Conservation (phyloP, 352 stramenopile genomes). For the Pythium pyrilobum region DNA sequence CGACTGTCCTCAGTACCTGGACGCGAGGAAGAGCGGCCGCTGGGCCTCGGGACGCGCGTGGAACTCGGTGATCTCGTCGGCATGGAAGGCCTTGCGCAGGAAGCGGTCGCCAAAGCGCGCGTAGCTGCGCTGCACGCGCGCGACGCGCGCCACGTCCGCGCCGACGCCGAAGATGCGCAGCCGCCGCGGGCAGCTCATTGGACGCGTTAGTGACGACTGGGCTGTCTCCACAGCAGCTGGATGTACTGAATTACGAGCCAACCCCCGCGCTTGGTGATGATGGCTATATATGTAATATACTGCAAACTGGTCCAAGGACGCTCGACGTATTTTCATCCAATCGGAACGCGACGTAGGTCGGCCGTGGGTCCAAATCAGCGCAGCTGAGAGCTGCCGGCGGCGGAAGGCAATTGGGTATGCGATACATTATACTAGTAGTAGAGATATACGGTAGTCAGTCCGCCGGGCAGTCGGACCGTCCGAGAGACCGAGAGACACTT, state of each 20-base stretch:
- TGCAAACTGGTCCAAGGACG: no score
- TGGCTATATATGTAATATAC: no score
- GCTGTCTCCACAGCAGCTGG: background rate
- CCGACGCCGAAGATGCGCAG: conserved; percentile 56
- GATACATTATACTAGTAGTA: no score
- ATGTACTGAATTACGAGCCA: background rate
- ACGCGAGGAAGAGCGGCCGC: conserved; percentile 58
- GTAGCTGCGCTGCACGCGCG: conserved; percentile 49
- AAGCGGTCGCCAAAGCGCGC: conserved; percentile 60
- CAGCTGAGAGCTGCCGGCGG: no score
- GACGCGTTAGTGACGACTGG: background rate
- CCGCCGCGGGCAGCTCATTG: no score
- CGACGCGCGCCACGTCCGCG: conserved; percentile 60
- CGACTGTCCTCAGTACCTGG: conserved; percentile 20
- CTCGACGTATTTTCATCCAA: conserved; percentile 16
- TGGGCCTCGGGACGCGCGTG: conserved; percentile 26
- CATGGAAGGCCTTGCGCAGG: conserved; percentile 53
- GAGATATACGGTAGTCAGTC: no score
- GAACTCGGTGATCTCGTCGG: conserved; percentile 62
- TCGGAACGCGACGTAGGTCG: background rate
- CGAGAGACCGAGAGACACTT: no score
- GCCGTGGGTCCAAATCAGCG: conserved; percentile 7
- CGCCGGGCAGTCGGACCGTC: no score
- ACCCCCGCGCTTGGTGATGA: no score
- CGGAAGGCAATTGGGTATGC: no score